Conservation (phyloP, 352 stramenopile genomes). For the Pythium grandisporangium region DNA sequence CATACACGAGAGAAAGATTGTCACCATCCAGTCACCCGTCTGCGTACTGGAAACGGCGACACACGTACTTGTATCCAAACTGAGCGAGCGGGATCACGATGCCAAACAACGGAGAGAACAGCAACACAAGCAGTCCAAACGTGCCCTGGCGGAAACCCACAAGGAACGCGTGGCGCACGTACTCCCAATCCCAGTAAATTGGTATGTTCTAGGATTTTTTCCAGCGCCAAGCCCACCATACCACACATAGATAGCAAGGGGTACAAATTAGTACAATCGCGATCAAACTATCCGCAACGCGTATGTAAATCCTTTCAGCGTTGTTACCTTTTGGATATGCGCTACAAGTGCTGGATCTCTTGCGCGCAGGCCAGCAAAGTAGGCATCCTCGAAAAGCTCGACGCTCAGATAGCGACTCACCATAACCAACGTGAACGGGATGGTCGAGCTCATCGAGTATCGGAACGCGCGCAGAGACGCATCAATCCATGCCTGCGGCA, state of each 20-base stretch:
- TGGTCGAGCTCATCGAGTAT: slow-evolving; percentile 30
- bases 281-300: not conserved
- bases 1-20: slow-evolving; percentile 1
- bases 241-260: too few species aligned
- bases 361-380: slow-evolving; percentile 46
- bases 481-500: slow-evolving; percentile 29
- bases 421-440: slow-evolving; percentile 48
- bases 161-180: slow-evolving; percentile 36
- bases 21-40: too few species aligned
- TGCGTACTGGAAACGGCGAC: slow-evolving; percentile 1
- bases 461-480: slow-evolving; percentile 38
- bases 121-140: slow-evolving; percentile 41
- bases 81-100: slow-evolving; percentile 37
- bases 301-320: not conserved
- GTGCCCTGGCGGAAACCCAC: slow-evolving; percentile 32
- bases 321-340: slow-evolving; percentile 26
- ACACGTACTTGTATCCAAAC: slow-evolving; percentile 50
- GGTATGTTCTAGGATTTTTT: slow-evolving; percentile 42
- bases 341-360: slow-evolving; percentile 27
- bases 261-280: too few species aligned
- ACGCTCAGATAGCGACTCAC: slow-evolving; percentile 48
- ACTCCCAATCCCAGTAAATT: slow-evolving; percentile 72
- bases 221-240: too few species aligned
- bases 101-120: slow-evolving; percentile 38
- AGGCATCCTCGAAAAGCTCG: slow-evolving; percentile 56